These are phyloP conservation scores for Agroathelia rolfsii DNA, from an alignment of 1,284 basidiomycete species.

Conservation along the genomic window DNA sequence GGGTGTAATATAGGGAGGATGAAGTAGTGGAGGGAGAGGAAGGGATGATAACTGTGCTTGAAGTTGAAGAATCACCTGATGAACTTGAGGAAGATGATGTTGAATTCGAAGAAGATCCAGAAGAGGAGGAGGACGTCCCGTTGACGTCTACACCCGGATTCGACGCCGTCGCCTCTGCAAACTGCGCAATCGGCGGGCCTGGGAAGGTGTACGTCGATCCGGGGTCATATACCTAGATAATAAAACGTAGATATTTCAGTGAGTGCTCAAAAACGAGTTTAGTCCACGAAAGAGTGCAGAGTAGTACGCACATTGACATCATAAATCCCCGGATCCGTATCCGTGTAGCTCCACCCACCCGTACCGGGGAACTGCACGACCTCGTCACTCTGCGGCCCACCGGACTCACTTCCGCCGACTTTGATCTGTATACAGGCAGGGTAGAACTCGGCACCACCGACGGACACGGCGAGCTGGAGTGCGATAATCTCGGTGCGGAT, in stretches of 20 bases:
- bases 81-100: no score
- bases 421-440: slow-evolving; percentile 56
- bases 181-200: slow-evolving; percentile 24
- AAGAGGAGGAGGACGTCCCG: slow-evolving; percentile 75
- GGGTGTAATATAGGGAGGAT: no score
- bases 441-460: slow-evolving; percentile 63
- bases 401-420: slow-evolving; percentile 41
- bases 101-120: slow-evolving; percentile 68
- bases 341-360: no score
- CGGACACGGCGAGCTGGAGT: slow-evolving; percentile 42
- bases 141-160: no score
- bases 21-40: no score
- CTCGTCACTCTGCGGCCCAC: slow-evolving; percentile 29
- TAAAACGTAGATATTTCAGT: no score
- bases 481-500: slow-evolving; percentile 67
- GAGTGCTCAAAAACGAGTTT: neutral
- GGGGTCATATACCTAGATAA: slow-evolving; percentile 26
- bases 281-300: slow-evolving; percentile 1
- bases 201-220: slow-evolving; percentile 27
- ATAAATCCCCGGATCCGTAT: slow-evolving; percentile 51
- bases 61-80: no score
- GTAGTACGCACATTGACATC: slow-evolving; percentile 29
- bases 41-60: no score
- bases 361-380: slow-evolving; percentile 55
- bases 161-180: slow-evolving; percentile 13